phyloP scores from a whole-genome alignment of 1,284 basidiomycete genomes.

The Trametes hirsuta region DNA sequence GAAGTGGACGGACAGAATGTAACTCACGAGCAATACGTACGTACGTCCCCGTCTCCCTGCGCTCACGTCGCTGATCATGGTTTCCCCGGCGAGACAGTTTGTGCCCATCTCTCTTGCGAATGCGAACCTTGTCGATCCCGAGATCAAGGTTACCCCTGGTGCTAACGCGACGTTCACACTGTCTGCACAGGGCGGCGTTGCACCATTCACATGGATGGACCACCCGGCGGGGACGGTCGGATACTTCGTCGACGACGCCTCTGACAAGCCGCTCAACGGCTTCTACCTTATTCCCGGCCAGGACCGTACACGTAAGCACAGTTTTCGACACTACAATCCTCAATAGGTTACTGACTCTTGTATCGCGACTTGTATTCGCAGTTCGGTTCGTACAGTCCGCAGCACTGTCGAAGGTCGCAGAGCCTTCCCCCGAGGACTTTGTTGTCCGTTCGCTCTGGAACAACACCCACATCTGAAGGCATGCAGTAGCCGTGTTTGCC shows the following conservation, averaged over 20 bases:
- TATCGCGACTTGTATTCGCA: slow-evolving; percentile 7
- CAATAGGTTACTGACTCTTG: neutral
- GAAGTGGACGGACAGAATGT: slow-evolving; percentile 44
- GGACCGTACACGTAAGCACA: slow-evolving; percentile 28
- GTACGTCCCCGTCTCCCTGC: slow-evolving; percentile 21
- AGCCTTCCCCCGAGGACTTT: slow-evolving; percentile 47
- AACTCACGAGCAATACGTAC: slow-evolving; percentile 56
- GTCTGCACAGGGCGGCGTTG: slow-evolving; percentile 56
- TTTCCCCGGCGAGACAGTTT: slow-evolving; percentile 42
- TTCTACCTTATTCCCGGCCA: slow-evolving; percentile 57
- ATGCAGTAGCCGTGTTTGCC: neutral
- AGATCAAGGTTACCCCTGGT: slow-evolving; percentile 41
- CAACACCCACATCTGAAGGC: slow-evolving; percentile 45
- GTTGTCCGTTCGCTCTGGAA: slow-evolving; percentile 59
- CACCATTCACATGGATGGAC: slow-evolving; percentile 62
- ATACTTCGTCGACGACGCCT: slow-evolving; percentile 50
- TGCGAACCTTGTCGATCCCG: slow-evolving; percentile 49
- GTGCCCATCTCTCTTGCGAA: slow-evolving; percentile 53
- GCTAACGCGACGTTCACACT: slow-evolving; percentile 51
- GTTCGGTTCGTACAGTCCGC: slow-evolving; percentile 42
- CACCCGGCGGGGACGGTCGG: slow-evolving; percentile 58
- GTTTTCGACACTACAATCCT: neutral
- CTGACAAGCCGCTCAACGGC: slow-evolving; percentile 49
- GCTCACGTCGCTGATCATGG: neutral
- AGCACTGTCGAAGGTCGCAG: slow-evolving; percentile 39